These are phyloP conservation scores for Apiotrichum veenhuisii DNA, from an alignment of 1,284 basidiomycete species.

Conservation along the genomic window DNA sequence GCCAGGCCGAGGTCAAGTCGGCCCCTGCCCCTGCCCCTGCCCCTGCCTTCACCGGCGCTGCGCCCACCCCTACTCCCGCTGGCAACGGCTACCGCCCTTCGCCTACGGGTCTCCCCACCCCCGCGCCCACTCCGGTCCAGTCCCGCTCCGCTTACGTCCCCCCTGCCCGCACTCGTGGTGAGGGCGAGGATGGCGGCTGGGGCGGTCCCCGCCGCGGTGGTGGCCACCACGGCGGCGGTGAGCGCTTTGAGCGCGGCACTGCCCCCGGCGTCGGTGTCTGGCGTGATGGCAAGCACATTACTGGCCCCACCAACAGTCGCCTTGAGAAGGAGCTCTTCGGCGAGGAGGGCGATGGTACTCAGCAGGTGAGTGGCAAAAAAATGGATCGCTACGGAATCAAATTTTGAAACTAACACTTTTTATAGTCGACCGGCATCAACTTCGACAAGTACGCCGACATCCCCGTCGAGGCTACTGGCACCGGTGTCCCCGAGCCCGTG, in stretches of 20 bases:
- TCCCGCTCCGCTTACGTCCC: slow-evolving; percentile 57
- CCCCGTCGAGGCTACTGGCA: slow-evolving; percentile 96
- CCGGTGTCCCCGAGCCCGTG: slow-evolving; percentile 90
- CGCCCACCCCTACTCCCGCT: slow-evolving; percentile 24
- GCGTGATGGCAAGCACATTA: slow-evolving; percentile 83
- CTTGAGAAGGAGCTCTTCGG: slow-evolving; percentile 96
- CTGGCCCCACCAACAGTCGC: slow-evolving; percentile 74
- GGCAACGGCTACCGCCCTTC: slow-evolving; percentile 36
- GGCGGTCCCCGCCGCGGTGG: slow-evolving; percentile 54
- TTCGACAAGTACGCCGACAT: slow-evolving; percentile 99
- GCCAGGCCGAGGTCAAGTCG: slow-evolving; percentile 41
- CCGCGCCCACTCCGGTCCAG: slow-evolving; percentile 40
- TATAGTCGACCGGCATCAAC: slow-evolving; percentile 96
- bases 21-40: not conserved
- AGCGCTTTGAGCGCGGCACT: slow-evolving; percentile 47
- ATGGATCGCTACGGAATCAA: slow-evolving; percentile 6
- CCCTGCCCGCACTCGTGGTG: slow-evolving; percentile 51
- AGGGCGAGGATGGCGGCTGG: slow-evolving; percentile 51
- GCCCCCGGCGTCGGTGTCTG: slow-evolving; percentile 72
- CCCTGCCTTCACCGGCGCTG: slow-evolving; percentile 20
- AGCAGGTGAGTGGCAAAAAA: slow-evolving; percentile 45
- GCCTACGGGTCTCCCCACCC: slow-evolving; percentile 43
- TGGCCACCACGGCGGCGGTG: slow-evolving; percentile 51
- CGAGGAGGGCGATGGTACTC: slow-evolving; percentile 67
- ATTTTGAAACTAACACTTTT: slow-evolving; percentile 32